Conservation (phyloP, 2,329 filamentous ascomycete species). For the Colletotrichum costaricense region DNA sequence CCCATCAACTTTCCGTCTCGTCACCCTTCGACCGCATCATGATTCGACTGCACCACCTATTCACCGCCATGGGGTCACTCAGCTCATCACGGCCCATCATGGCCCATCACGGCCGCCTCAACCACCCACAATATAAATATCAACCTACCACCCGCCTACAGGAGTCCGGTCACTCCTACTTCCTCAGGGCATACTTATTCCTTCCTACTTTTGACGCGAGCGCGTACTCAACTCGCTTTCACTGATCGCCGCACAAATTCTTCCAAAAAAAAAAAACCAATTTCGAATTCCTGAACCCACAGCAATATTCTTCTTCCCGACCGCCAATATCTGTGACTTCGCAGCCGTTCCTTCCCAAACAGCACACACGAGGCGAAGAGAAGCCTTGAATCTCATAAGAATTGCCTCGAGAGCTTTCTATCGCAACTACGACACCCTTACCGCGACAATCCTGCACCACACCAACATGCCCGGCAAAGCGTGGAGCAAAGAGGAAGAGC, state of each 20-base stretch:
- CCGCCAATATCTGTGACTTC: neutral
- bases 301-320: neutral
- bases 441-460: neutral
- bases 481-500: constrained; percentile 62
- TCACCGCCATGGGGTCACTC: neutral
- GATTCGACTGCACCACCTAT: neutral
- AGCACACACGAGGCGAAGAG: neutral
- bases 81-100: too few relatives aligned
- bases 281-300: neutral
- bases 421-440: neutral
- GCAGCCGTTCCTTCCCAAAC: neutral
- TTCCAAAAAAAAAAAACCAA: neutral
- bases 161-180: neutral
- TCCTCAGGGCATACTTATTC: neutral
- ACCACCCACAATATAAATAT: neutral
- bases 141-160: too few relatives aligned
- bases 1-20: too few relatives aligned
- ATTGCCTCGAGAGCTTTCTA: neutral
- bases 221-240: neutral
- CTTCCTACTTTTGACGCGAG: neutral
- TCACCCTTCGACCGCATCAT: too few relatives aligned
- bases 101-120: neutral
- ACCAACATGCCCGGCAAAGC: constrained; percentile 60
- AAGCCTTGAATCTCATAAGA: neutral
- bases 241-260: neutral